A percentile compares a stretch with the other conserved stretches of the same genome.
Evolutionary conservation across 257 asterid species (phyloP).

Genomic region (Marsdenia floribunda): DNA sequence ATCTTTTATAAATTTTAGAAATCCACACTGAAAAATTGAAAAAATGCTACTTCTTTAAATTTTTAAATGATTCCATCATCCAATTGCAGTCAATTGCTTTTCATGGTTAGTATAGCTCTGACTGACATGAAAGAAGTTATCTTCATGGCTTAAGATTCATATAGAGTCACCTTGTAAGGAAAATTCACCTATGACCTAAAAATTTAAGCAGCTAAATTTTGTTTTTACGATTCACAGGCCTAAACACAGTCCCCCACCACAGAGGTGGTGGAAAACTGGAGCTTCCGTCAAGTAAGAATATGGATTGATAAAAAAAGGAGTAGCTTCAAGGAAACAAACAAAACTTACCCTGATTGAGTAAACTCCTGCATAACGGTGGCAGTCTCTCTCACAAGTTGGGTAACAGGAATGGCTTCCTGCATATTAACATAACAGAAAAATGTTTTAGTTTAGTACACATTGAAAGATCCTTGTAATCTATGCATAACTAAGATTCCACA

Average conservation of each 20-base stretch:
- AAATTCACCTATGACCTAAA: background rate
- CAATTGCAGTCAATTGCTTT: background rate
- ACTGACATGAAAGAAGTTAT: background rate
- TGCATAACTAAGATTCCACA: constrained; percentile 1
- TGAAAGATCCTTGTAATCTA: background rate
- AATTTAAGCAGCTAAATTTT: background rate
- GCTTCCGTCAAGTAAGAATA: background rate
- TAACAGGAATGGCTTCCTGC: constrained; percentile 92
- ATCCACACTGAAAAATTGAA: no score
- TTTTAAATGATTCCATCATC: no score
- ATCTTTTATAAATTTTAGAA: no score
- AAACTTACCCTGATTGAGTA: constrained; percentile 92
- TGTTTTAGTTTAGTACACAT: constrained; percentile 13
- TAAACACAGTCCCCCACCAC: background rate
- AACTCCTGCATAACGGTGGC: constrained; percentile 99
- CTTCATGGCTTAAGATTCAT: background rate
- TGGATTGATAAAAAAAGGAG: background rate
- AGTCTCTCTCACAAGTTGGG: constrained; percentile 97
- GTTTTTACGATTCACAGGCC: background rate
- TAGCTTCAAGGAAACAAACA: background rate
- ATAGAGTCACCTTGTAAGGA: background rate
- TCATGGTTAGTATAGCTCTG: background rate
- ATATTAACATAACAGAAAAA: constrained; percentile 13
- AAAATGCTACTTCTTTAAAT: no score
- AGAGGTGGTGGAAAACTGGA: no score